A percentile compares a stretch with the other conserved stretches of the same genome.
Evolutionary conservation across 139 green algal species (phyloP).

Genomic region (Haematococcus sp.): DNA sequence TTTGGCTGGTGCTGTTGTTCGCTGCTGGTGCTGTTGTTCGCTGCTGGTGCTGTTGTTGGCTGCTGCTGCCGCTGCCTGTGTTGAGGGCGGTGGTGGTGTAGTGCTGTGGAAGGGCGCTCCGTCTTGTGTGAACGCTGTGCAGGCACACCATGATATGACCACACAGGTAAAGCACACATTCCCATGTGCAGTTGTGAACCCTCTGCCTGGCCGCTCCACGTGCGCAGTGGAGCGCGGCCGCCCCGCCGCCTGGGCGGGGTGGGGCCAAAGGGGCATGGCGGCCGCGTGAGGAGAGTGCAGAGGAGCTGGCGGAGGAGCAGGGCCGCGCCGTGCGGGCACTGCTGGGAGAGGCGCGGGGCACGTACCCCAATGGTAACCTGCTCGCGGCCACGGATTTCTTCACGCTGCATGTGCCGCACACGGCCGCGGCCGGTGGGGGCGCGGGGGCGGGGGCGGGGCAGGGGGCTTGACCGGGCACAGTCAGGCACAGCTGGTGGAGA

Average conservation of each 20-base stretch:
- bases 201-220: neutral
- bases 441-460: too few relatives aligned
- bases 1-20: neutral
- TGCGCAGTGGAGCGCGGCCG: neutral
- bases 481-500: too few relatives aligned
- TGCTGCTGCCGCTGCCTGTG: too few relatives aligned
- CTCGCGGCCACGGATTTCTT: conserved; percentile 6
- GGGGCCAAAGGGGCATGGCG: neutral
- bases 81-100: too few relatives aligned
- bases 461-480: too few relatives aligned
- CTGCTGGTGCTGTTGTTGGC: too few relatives aligned
- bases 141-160: too few relatives aligned
- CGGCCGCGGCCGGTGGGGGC: neutral
- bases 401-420: conserved; percentile 10
- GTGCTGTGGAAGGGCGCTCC: too few relatives aligned
- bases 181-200: too few relatives aligned
- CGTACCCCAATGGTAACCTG: neutral
- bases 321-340: neutral
- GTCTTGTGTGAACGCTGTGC: too few relatives aligned
- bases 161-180: too few relatives aligned
- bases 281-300: neutral
- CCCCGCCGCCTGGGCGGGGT: neutral
- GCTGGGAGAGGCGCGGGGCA: neutral
- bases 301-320: conserved; percentile 1
- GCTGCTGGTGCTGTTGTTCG: too few relatives aligned